phyloP scores from a whole-genome alignment of 164 flowering plant genomes.

The Nymphaea thermarum region DNA sequence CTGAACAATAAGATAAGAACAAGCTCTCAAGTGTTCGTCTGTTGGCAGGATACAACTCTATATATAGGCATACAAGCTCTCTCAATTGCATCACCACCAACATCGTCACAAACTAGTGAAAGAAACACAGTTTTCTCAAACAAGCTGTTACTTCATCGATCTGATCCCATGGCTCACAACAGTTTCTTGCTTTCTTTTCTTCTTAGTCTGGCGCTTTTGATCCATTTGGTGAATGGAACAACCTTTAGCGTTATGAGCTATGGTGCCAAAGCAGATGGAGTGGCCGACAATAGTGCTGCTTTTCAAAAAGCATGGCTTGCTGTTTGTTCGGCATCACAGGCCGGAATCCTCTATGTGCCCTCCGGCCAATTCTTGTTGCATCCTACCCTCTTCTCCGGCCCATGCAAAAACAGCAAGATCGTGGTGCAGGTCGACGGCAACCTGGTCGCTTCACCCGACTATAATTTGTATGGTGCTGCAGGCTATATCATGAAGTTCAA shows the following conservation, averaged over 20 bases:
- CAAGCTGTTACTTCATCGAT: no score
- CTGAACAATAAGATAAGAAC: no score
- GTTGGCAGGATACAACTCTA: no score
- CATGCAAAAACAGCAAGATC: conserved; percentile 12
- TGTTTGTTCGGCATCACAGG: conserved; percentile 13
- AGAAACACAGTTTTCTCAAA: no score
- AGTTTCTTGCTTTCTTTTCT: no score
- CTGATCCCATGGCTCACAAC: no score
- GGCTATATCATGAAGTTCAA: neutral
- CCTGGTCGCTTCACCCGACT: neutral
- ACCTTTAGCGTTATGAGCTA: conserved; percentile 9
- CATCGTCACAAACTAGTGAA: no score
- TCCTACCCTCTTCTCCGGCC: conserved; percentile 14
- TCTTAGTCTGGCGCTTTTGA: neutral
- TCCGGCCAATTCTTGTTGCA: conserved; percentile 14
- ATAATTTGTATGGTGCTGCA: neutral
- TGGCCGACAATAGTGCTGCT: conserved; percentile 9
- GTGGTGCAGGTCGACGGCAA: conserved; percentile 5
- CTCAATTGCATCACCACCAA: no score
- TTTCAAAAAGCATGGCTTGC: conserved; percentile 17
- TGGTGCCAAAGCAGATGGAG: conserved; percentile 16
- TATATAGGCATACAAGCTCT: no score
- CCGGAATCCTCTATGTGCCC: conserved; percentile 13
- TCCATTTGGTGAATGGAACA: conserved; percentile 6
- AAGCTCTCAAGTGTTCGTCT: no score